Evolutionary conservation across 2,329 filamentous ascomycete genomes (phyloP), one percentile per base, ranked within the genome.

Genomic region (Ceratocystis variospora): DNA sequence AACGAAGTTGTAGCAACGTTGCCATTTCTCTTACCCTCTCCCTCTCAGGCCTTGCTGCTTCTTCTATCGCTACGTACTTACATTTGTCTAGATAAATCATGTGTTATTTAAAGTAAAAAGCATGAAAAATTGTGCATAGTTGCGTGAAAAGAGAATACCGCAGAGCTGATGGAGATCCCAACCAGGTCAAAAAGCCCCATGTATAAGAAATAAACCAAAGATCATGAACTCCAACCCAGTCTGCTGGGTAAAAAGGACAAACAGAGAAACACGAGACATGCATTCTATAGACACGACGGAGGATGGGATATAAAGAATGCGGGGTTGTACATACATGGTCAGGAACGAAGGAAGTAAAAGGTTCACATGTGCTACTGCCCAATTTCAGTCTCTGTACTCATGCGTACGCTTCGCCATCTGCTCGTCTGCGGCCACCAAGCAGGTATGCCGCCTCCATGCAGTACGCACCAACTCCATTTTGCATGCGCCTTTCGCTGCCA

Each of bases 401-500:
- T 46, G 66, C 15, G 37, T 66, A 68, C 25, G 48, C 63, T 25
- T 66, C 64, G 10, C 63, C 67, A 3, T 48, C 63, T 45, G 63
- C 64, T 31, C 67, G 46, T 37, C 64, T 37, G 46, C 67, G 64
- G 5, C 67, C 88, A 22, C 90, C 89, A 79, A 96, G 96, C 62
- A 97, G 77, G 75, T 89, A 87, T 5, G 89, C 91, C 2, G 93
- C 93, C 76, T 97, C 93, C 68, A 94, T 85, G 75, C 93, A 97
- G 77, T 96, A 96, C 61, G 88, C 86, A 4, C 86, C 87, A 63
- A 81, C 83, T 22, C 83, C 84, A 69, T 82, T 83, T 66, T 80
- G 82, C 76, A 87, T 87, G 63, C 82, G 84, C 70, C 87, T 81
- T 76, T 99, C 94, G 72, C 90, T 96, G 31, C 89, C 91, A 83